These are phyloP conservation scores for Glonium stellatum DNA, from an alignment of 495 filamentous ascomycete genomes.

Conservation along the genomic window DNA sequence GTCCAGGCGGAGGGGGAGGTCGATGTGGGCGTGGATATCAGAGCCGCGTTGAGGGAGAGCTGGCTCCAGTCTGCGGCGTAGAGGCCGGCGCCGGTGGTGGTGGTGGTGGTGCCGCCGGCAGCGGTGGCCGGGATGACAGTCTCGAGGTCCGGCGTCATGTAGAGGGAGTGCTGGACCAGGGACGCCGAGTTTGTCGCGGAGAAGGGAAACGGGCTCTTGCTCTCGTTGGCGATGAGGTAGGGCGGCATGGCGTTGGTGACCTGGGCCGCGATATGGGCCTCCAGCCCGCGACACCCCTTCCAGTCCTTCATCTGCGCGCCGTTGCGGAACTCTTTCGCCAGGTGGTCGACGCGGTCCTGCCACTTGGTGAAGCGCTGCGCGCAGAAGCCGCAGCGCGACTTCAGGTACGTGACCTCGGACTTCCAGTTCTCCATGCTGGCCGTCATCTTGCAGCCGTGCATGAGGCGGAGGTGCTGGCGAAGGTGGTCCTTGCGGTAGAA, in stretches of 20 bases:
- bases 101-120: too few relatives aligned
- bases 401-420: conserved; percentile 31
- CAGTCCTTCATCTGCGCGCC: conserved; percentile 38
- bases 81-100: too few relatives aligned
- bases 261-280: conserved; percentile 32
- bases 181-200: conserved; percentile 31
- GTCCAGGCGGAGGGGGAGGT: too few relatives aligned
- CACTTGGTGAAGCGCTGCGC: conserved; percentile 34
- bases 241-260: conserved; percentile 41
- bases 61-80: background rate
- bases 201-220: conserved; percentile 34
- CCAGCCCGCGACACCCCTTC: conserved; percentile 39
- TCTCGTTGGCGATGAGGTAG: conserved; percentile 38
- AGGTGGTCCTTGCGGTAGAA: conserved; percentile 84
- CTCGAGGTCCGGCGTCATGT: background rate
- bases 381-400: conserved; percentile 39
- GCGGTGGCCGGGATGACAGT: background rate
- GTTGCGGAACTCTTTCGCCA: conserved; percentile 38
- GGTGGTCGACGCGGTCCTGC: conserved; percentile 37
- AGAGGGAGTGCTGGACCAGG: conserved; percentile 11
- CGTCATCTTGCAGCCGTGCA: conserved; percentile 60
- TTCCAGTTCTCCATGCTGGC: conserved; percentile 67
- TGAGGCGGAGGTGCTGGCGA: conserved; percentile 70
- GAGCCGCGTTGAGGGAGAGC: background rate
- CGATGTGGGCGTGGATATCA: too few relatives aligned